Conservation (phyloP, 495 filamentous ascomycete species). For the Margaritispora aquatica region DNA sequence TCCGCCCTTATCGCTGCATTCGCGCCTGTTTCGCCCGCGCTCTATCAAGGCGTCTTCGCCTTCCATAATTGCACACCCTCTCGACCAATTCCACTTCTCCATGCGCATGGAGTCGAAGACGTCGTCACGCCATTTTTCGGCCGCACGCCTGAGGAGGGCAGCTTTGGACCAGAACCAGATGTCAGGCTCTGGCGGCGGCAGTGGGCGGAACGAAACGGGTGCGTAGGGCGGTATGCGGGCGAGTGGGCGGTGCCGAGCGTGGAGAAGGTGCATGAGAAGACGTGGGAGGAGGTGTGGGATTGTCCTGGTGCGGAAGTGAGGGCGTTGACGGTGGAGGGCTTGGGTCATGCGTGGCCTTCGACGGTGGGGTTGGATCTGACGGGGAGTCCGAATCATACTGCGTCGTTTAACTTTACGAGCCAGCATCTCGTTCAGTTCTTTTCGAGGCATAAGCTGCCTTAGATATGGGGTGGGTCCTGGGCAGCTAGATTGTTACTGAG, state of each 20-base stretch:
- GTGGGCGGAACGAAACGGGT: neutral
- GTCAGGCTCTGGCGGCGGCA: neutral
- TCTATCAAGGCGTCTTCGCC: conserved; percentile 25
- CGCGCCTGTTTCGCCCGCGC: conserved; percentile 38
- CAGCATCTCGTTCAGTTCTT: neutral
- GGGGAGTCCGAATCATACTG: neutral
- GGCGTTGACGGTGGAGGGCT: neutral
- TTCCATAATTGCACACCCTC: neutral
- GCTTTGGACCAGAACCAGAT: neutral
- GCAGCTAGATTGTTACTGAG: no score
- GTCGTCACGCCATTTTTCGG: neutral
- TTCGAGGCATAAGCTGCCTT: neutral
- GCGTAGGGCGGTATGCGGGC: neutral
- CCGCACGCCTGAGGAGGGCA: neutral
- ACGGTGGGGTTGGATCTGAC: neutral
- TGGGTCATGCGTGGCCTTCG: neutral
- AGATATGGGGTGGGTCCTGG: neutral
- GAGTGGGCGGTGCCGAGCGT: neutral
- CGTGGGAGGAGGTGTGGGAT: neutral
- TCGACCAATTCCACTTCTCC: neutral
- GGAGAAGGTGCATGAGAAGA: neutral
- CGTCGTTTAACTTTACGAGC: neutral
- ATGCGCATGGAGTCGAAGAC: neutral
- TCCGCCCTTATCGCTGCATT: conserved; percentile 38
- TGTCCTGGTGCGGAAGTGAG: neutral